phyloP scores from a whole-genome alignment of 179 eudicot genomes.

The Vitellaria paradoxa region DNA sequence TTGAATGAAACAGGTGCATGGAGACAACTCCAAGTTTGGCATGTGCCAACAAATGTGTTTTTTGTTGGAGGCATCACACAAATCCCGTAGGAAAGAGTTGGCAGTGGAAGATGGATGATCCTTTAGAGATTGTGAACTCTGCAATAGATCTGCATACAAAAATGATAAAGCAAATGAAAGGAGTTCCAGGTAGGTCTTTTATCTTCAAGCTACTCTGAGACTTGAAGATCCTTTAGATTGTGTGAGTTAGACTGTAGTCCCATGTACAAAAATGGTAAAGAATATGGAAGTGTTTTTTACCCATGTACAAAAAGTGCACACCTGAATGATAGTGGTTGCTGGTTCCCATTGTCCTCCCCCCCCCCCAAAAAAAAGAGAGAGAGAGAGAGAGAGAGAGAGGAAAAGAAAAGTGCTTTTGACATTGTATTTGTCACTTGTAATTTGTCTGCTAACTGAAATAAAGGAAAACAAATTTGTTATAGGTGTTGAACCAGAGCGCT shows the following conservation, averaged over 20 bases:
- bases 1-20: constrained; percentile 73
- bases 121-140: constrained; percentile 78
- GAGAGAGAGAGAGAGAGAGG: too few relatives aligned
- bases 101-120: constrained; percentile 99
- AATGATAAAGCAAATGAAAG: constrained; percentile 99
- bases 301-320: too few relatives aligned
- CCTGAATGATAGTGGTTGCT: too few relatives aligned
- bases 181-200: constrained; percentile 83
- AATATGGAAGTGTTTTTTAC: not conserved
- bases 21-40: constrained; percentile 98
- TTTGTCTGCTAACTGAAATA: constrained; percentile 5
- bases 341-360: too few relatives aligned
- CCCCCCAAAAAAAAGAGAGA: too few relatives aligned
- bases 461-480: constrained; percentile 13
- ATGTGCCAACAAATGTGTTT: constrained; percentile 98
- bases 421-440: too few relatives aligned
- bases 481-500: constrained; percentile 81
- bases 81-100: constrained; percentile 96
- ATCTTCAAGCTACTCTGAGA: not conserved
- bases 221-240: not conserved
- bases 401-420: too few relatives aligned
- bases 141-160: constrained; percentile 87
- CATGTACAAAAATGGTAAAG: not conserved
- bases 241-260: not conserved
- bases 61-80: constrained; percentile 99